Conservation (phyloP, 257 asterid species). For the Scutellaria baicalensis region DNA sequence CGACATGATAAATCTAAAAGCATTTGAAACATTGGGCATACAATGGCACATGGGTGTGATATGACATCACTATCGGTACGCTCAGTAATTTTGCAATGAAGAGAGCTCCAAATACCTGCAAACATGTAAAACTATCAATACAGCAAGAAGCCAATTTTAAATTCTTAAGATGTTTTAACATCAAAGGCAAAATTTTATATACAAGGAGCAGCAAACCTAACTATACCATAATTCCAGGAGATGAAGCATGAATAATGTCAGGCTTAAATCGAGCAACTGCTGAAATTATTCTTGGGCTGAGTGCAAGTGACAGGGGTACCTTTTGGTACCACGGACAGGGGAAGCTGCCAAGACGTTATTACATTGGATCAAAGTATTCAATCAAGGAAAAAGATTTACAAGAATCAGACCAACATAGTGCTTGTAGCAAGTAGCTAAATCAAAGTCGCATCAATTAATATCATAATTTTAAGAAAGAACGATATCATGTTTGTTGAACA, state of each 20-base stretch:
- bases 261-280: conserved; percentile 91
- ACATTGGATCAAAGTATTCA: not conserved
- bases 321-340: conserved; percentile 87
- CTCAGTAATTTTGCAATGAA: conserved; percentile 72
- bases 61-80: conserved; percentile 94
- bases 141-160: not conserved
- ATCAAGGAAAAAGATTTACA: not conserved
- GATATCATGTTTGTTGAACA: not conserved
- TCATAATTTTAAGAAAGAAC: not conserved
- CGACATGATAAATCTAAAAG: not conserved
- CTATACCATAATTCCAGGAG: conserved; percentile 94
- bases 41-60: conserved; percentile 99
- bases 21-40: conserved; percentile 27
- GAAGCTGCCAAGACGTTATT: conserved; percentile 48
- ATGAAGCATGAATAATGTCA: conserved; percentile 94
- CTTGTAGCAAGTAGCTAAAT: not conserved
- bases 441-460: not conserved
- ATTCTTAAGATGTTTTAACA: not conserved
- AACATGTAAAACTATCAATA: not conserved
- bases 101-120: conserved; percentile 95
- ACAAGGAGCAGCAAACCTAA: not conserved
- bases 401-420: not conserved
- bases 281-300: conserved; percentile 98
- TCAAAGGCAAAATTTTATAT: not conserved
- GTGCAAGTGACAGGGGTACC: conserved; percentile 91